Evolutionary conservation across 2,329 filamentous ascomycete genomes (phyloP), one percentile per base, ranked within the genome.

Genomic region (Zymoseptoria tritici): DNA sequence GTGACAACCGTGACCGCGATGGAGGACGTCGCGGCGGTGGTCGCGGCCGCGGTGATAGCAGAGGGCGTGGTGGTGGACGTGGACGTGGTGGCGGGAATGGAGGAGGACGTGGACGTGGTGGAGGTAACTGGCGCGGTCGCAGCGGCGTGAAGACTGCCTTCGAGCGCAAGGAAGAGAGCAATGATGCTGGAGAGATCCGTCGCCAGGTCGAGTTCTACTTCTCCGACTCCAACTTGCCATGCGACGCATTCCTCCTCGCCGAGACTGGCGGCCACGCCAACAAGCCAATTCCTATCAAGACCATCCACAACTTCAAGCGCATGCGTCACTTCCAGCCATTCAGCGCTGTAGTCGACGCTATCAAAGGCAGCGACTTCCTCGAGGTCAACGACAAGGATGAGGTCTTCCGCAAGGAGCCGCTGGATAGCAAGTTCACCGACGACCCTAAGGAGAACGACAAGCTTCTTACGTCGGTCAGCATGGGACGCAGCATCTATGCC

Each of bases 151-250:
- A 59, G 42, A 66, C 70, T 54, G 64, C 70, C 62, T 72, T 70
- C 62, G 69, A 71, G 50, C 66, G 71, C 62, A 82, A 89, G 55
- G 85, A 85, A 54, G 86, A 90, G 71, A 88, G 87, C 22, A 85
- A 88, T 68, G 90, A 97, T 74, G 89, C 89, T 1, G 81, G 80
- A 22, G 84, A 88, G 76, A 96, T 97, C 70, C 88, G 90, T 73
- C 87, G 87, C 72, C 92, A 95, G 88, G 90, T 96, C 68, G 91
- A 97, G 74, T 97, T 96, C 76, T 97, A 97, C 82, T 96, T 97
- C 77, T 89, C 89, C 70, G 89, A 95, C 75, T 89, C 87, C 70
- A 97, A 97, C 77, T 84, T 99, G 46, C 87, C 88, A 56, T 86
- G 85, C 70, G 95, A 99, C 77, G 89, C 91, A 74, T 96, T 90